phyloP scores from a whole-genome alignment of 1,139 yeast genomes.

The Candida sp. region DNA sequence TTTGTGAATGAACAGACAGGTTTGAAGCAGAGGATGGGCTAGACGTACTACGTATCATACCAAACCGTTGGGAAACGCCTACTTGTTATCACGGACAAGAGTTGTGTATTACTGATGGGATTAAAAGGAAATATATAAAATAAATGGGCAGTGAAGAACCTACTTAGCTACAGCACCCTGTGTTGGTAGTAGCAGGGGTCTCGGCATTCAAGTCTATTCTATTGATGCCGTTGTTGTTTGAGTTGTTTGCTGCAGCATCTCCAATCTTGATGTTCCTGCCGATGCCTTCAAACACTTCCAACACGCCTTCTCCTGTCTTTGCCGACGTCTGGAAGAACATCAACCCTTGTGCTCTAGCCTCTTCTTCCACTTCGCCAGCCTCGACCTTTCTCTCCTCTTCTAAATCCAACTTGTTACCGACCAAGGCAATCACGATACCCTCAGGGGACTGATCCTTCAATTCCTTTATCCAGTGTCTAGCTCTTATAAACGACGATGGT shows the following conservation, averaged over 20 bases:
- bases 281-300: slow-evolving; percentile 79
- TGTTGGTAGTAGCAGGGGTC: background rate
- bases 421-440: slow-evolving; percentile 90
- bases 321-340: slow-evolving; percentile 95
- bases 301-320: slow-evolving; percentile 84
- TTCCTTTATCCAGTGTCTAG: slow-evolving; percentile 99
- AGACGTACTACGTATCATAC: too few species aligned
- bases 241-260: slow-evolving; percentile 6
- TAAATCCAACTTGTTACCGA: slow-evolving; percentile 91
- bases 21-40: too few species aligned
- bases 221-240: slow-evolving; percentile 1
- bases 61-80: too few species aligned
- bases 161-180: background rate
- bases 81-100: background rate
- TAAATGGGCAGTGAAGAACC: background rate
- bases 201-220: slow-evolving; percentile 2
- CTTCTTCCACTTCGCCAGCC: slow-evolving; percentile 79
- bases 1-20: too few species aligned
- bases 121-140: background rate
- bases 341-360: slow-evolving; percentile 75
- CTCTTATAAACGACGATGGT: slow-evolving; percentile 97
- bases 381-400: slow-evolving; percentile 73
- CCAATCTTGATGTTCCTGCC: slow-evolving; percentile 79
- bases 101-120: background rate
- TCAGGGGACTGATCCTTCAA: slow-evolving; percentile 94